These are phyloP conservation scores for Saccharata proteae DNA, from an alignment of 2,329 filamentous ascomycete species.

Conservation along the genomic window DNA sequence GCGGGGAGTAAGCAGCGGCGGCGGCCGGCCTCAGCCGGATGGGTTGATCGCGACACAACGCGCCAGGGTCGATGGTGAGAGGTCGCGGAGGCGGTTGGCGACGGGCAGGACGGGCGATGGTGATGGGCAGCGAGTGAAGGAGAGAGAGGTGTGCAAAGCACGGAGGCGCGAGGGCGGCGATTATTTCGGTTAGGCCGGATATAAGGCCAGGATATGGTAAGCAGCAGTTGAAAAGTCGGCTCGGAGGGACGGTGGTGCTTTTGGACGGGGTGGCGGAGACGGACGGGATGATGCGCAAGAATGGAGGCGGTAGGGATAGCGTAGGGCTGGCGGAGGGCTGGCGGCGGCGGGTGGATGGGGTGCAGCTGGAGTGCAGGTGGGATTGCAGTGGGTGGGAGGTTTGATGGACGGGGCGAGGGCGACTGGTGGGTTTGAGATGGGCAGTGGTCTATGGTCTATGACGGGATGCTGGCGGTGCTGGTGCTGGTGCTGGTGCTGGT, in stretches of 20 bases:
- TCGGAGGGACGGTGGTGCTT: constrained; percentile 8
- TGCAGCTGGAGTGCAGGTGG: no score
- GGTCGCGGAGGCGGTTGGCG: constrained; percentile 3
- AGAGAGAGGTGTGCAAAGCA: constrained; percentile 1
- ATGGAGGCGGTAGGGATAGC: constrained; percentile 5
- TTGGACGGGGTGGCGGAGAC: not conserved
- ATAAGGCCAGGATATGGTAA: constrained; percentile 10
- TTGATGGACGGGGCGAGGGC: no score
- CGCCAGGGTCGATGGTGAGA: constrained; percentile 1
- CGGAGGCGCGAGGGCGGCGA: constrained; percentile 5
- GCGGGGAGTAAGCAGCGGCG: constrained; percentile 11
- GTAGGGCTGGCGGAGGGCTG: constrained; percentile 3
- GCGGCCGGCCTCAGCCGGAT: constrained; percentile 26
- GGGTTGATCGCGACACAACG: constrained; percentile 11
- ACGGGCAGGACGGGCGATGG: constrained; percentile 3
- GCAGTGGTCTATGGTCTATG: no score
- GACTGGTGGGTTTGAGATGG: no score
- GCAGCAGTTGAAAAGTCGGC: constrained; percentile 7
- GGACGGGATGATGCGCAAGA: not conserved
- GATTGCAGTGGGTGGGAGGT: no score
- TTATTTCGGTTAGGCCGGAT: constrained; percentile 13
- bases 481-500: no score
- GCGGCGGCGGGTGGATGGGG: constrained; percentile 1
- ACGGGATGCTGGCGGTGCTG: no score
- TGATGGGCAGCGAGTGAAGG: constrained; percentile 3